A percentile compares a stretch with the other conserved stretches of the same genome.
phyloP scores from a whole-genome alignment of 192 early-diverging fungal species.

The Coemansia sp. region DNA sequence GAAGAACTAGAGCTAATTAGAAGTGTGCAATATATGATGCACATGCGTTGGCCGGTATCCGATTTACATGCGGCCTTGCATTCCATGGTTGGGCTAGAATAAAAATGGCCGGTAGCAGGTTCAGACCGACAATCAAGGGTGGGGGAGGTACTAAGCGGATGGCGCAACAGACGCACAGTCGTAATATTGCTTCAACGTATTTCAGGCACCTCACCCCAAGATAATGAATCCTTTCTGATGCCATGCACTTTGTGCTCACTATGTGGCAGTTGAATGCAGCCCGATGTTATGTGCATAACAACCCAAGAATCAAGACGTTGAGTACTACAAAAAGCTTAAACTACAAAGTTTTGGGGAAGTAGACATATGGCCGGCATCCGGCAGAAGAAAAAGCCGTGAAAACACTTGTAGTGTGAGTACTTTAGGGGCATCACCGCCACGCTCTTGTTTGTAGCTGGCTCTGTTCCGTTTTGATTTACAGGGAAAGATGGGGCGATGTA shows the following conservation, averaged over 20 bases:
- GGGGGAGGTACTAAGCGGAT: not conserved
- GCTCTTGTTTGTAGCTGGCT: not conserved
- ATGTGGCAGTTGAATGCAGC: not conserved
- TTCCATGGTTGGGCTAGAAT: not conserved
- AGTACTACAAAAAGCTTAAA: conserved; percentile 2
- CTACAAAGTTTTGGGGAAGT: not conserved
- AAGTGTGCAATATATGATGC: not conserved
- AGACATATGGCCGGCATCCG: not conserved
- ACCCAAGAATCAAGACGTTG: not conserved
- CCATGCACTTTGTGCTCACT: not conserved
- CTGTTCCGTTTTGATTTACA: not conserved
- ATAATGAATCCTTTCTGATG: not conserved
- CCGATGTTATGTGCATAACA: not conserved
- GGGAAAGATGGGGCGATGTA: not conserved
- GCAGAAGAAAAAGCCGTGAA: not conserved
- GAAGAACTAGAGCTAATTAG: not conserved
- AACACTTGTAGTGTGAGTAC: not conserved
- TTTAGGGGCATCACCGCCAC: not conserved
- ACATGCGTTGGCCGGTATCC: not conserved
- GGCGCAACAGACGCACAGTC: not conserved
- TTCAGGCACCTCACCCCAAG: not conserved
- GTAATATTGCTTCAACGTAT: not conserved
- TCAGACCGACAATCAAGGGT: not conserved
- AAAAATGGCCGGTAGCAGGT: not conserved
- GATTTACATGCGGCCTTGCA: not conserved